Conservation (phyloP, 179 eudicot species). For the Silene coronaria region DNA sequence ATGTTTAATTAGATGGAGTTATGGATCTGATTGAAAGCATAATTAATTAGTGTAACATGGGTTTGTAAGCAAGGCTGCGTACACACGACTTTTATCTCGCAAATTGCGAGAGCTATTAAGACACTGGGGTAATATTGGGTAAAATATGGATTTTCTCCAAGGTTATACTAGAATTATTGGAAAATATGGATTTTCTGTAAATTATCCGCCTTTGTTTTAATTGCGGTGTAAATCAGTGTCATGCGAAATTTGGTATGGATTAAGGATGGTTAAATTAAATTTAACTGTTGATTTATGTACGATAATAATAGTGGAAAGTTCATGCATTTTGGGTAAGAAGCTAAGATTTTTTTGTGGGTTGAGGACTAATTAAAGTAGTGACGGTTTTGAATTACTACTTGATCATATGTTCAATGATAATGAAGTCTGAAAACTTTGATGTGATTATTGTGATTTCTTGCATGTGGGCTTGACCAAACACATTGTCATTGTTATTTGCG, state of each 20-base stretch:
- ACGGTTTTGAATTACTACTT: not conserved
- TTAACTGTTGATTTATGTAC: not conserved
- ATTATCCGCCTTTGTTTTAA: not conserved
- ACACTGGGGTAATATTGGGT: not conserved
- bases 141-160: not conserved
- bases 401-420: not conserved
- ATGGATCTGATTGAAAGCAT: not conserved
- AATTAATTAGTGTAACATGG: not conserved
- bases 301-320: not conserved
- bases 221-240: not conserved
- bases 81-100: not conserved
- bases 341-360: not conserved
- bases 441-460: conserved; percentile 3
- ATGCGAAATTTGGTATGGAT: not conserved
- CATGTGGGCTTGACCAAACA: conserved; percentile 13
- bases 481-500: not conserved
- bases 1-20: not conserved
- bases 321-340: not conserved
- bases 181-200: not conserved
- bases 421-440: not conserved
- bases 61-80: not conserved
- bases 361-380: not conserved
- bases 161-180: not conserved
- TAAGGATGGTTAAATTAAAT: not conserved
- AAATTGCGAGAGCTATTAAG: no score